Percentiles rank a stretch among this genome's conserved stretches.
Evolutionary conservation across 129 eudicot species (phyloP).

Genomic region (Tanacetum coccineum): DNA sequence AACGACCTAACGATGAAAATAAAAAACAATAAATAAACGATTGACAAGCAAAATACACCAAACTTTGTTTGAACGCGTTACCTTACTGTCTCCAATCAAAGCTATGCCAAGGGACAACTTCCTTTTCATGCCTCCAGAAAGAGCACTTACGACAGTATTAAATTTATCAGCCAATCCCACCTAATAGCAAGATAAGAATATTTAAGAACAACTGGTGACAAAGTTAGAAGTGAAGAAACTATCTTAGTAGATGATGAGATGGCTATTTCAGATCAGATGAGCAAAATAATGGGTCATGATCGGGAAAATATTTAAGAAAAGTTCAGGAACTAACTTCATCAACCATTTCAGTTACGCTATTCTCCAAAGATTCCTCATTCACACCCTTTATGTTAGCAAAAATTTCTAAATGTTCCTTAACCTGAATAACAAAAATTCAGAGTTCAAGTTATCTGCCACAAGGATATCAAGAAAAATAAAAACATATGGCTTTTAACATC

Average conservation of each 20-base stretch:
- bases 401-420: slow-evolving; percentile 95
- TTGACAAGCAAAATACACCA: slow-evolving; percentile 7
- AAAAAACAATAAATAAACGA: background rate
- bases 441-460: slow-evolving; percentile 20
- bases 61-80: slow-evolving; percentile 12
- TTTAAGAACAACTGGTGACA: background rate
- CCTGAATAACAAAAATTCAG: slow-evolving; percentile 42
- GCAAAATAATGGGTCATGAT: slow-evolving; percentile 7
- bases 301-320: slow-evolving; percentile 11
- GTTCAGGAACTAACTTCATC: slow-evolving; percentile 77
- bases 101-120: slow-evolving; percentile 97
- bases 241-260: slow-evolving; percentile 16
- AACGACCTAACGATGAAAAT: slow-evolving; percentile 49
- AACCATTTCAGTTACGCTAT: slow-evolving; percentile 73
- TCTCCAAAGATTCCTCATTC: slow-evolving; percentile 60
- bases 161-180: slow-evolving; percentile 96
- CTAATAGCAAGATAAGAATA: slow-evolving; percentile 33
- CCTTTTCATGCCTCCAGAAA: slow-evolving; percentile 99
- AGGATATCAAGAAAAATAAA: slow-evolving; percentile 11
- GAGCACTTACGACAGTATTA: slow-evolving; percentile 74
- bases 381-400: slow-evolving; percentile 91
- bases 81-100: slow-evolving; percentile 95
- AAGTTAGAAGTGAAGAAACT: background rate
- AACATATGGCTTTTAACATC: slow-evolving; percentile 13
- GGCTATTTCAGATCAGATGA: background rate